Conservation (phyloP, 345 rosid genomes). For the Gossypium mustelinum region DNA sequence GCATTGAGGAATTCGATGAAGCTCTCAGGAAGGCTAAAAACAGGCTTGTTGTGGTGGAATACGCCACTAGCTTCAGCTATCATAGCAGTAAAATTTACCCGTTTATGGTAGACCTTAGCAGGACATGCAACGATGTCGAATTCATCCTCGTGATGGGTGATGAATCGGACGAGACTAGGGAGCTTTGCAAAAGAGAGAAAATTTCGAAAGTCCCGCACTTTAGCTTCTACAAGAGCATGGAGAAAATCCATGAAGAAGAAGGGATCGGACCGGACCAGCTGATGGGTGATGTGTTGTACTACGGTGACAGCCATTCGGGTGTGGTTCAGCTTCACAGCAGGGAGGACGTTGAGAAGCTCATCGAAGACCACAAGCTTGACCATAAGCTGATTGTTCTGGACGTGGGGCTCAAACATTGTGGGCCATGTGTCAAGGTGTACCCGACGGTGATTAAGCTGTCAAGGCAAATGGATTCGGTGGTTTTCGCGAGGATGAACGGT, state of each 20-base stretch:
- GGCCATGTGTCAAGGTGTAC: constrained; percentile 94
- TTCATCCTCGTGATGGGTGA: constrained; percentile 84
- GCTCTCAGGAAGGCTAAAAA: constrained; percentile 56
- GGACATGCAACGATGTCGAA: constrained; percentile 72
- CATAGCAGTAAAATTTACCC: constrained; percentile 68
- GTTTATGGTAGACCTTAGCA: constrained; percentile 79
- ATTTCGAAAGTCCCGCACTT: constrained; percentile 79
- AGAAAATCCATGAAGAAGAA: constrained; percentile 89
- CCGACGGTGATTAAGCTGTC: constrained; percentile 83
- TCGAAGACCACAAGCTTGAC: constrained; percentile 60
- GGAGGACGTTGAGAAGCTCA: constrained; percentile 72
- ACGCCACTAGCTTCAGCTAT: constrained; percentile 46
- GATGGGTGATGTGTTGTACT: constrained; percentile 85
- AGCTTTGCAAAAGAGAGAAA: constrained; percentile 74
- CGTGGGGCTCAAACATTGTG: constrained; percentile 84
- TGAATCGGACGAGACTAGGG: constrained; percentile 70
- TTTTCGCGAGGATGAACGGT: constrained; percentile 88
- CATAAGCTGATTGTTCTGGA: constrained; percentile 76
- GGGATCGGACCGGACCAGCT: constrained; percentile 79
- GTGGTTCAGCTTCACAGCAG: constrained; percentile 72
- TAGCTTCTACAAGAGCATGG: constrained; percentile 82
- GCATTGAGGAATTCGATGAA: constrained; percentile 66
- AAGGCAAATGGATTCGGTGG: constrained; percentile 70
- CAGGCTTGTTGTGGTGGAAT: constrained; percentile 82
- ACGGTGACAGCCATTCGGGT: constrained; percentile 81